A percentile compares a stretch with the other conserved stretches of the same genome.
phyloP scores from a whole-genome alignment of 2,329 filamentous ascomycete genomes.

The Colletotrichum siamense region DNA sequence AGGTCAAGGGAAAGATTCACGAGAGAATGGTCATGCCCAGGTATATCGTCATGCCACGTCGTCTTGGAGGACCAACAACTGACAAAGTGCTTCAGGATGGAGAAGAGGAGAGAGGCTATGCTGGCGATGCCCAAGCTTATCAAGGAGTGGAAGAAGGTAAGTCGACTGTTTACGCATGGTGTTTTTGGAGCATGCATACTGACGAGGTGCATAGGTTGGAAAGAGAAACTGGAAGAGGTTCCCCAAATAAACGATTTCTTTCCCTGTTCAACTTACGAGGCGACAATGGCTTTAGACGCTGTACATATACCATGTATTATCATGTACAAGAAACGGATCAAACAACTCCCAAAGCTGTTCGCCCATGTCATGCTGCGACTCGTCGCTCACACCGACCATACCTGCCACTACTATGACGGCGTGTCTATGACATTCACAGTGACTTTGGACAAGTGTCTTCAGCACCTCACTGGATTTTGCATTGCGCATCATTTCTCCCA shows the following conservation, averaged over 20 bases:
- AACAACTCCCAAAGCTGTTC: background rate
- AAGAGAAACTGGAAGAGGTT: conserved; percentile 63
- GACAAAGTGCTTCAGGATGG: conserved; percentile 64
- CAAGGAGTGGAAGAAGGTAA: conserved; percentile 89
- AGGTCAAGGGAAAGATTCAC: conserved; percentile 93
- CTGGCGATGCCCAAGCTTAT: conserved; percentile 93
- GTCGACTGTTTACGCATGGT: conserved; percentile 31
- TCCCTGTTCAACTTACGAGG: background rate
- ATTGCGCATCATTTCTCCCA: background rate
- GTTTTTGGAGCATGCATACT: conserved; percentile 31
- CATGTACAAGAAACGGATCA: conserved; percentile 23
- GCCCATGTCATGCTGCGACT: background rate
- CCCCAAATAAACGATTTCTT: conserved; percentile 52
- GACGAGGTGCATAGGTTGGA: conserved; percentile 51
- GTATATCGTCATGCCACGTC: conserved; percentile 44
- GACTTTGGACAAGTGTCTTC: background rate
- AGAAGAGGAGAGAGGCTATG: conserved; percentile 91
- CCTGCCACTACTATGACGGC: background rate
- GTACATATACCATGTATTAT: conserved; percentile 24
- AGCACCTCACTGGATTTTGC: background rate
- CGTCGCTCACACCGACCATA: background rate
- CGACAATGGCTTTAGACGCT: conserved; percentile 3
- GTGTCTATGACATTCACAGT: background rate
- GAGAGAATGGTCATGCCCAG: conserved; percentile 84
- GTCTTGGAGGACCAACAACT: conserved; percentile 26